phyloP scores from a whole-genome alignment of 2,329 filamentous ascomycete genomes.

The Fonsecaea pugnacius region DNA sequence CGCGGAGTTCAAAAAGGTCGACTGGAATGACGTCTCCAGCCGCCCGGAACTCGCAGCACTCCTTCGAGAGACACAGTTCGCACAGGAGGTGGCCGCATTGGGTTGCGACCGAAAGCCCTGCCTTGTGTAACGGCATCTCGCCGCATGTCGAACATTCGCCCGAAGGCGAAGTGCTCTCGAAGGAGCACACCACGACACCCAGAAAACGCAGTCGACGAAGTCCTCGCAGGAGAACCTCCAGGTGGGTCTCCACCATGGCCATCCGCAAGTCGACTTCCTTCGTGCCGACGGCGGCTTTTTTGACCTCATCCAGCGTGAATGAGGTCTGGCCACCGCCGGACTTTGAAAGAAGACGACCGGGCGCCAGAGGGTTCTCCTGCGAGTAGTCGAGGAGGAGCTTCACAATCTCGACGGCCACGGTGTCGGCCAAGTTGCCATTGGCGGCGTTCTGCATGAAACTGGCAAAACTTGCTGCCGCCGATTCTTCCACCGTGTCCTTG shows the following conservation, averaged over 20 bases:
- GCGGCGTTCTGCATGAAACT: constrained; percentile 13
- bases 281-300: background rate
- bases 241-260: constrained; percentile 7
- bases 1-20: constrained; percentile 8
- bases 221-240: constrained; percentile 13
- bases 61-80: background rate
- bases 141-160: constrained; percentile 45
- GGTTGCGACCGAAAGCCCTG: constrained; percentile 48
- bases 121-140: constrained; percentile 36
- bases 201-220: constrained; percentile 20
- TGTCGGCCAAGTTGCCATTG: constrained; percentile 8
- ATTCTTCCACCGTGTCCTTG: background rate
- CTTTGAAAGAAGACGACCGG: constrained; percentile 6
- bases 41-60: constrained; percentile 16
- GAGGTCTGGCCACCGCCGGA: background rate
- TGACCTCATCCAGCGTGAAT: background rate
- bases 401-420: constrained; percentile 19
- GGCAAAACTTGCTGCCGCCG: constrained; percentile 9
- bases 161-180: constrained; percentile 7
- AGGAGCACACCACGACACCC: background rate
- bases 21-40: constrained; percentile 12
- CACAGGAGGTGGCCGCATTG: constrained; percentile 55
- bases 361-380: constrained; percentile 10
- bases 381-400: constrained; percentile 22
- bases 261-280: constrained; percentile 24